Evolutionary conservation across 2,329 filamentous ascomycete species (phyloP).

Genomic region (Taxawa tesnikishii): DNA sequence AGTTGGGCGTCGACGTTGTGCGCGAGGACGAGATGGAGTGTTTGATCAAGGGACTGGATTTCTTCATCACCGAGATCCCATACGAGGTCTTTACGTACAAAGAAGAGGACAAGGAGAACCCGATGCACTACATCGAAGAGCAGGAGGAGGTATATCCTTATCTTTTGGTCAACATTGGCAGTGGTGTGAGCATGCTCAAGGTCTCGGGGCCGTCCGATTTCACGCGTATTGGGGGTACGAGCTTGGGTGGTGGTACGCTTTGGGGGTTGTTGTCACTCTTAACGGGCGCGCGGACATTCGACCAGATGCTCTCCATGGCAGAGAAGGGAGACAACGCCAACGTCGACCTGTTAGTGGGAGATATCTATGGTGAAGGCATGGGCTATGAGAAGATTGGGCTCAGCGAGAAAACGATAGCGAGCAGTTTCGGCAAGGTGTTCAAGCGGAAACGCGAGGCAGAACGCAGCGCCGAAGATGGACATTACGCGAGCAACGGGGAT

Average conservation of each 20-base stretch:
- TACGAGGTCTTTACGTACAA: constrained; percentile 95
- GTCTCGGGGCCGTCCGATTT: constrained; percentile 80
- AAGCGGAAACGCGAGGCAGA: constrained; percentile 82
- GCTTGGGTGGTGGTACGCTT: constrained; percentile 88
- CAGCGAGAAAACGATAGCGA: constrained; percentile 90
- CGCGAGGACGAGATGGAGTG: constrained; percentile 98
- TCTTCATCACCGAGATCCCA: constrained; percentile 97
- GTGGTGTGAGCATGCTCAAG: constrained; percentile 93
- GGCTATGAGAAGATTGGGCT: constrained; percentile 94
- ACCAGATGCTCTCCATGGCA: constrained; percentile 90
- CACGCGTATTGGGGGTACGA: constrained; percentile 86
- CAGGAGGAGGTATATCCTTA: constrained; percentile 85
- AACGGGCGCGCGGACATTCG: constrained; percentile 89
- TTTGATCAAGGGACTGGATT: constrained; percentile 84
- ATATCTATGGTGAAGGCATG: constrained; percentile 95
- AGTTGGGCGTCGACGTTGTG: constrained; percentile 74
- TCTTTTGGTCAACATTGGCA: constrained; percentile 94
- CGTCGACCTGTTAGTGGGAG: constrained; percentile 93
- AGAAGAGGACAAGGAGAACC: constrained; percentile 53
- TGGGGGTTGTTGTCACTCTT: constrained; percentile 89
- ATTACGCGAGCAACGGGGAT: constrained; percentile 43
- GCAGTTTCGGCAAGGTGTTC: constrained; percentile 94
- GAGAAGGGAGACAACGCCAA: constrained; percentile 83
- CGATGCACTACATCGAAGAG: constrained; percentile 76
- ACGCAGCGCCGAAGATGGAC: constrained; percentile 60